These are phyloP conservation scores for Kurtzmaniella quercitrusa DNA, from an alignment of 1,139 yeast genomes.

Conservation along the genomic window DNA sequence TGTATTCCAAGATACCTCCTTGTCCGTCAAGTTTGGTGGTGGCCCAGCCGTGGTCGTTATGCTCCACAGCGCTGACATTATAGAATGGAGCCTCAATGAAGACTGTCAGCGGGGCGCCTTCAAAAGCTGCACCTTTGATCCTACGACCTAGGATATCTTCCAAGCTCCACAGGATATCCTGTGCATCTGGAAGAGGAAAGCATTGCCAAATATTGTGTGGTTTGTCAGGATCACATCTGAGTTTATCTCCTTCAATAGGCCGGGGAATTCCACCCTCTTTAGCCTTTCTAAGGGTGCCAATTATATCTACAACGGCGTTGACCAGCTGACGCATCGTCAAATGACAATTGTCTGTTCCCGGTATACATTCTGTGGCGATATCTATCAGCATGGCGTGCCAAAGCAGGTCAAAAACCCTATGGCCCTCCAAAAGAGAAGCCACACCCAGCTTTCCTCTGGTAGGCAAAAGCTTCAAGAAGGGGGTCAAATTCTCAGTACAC, in stretches of 20 bases:
- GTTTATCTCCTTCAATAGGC: conserved; percentile 63
- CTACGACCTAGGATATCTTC: conserved; percentile 65
- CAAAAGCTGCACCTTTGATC: conserved; percentile 61
- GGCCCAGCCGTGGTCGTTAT: conserved; percentile 4
- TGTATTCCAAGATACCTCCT: conserved; percentile 12
- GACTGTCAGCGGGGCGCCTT: conserved; percentile 41
- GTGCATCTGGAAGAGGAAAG: conserved; percentile 64
- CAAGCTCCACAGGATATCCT: conserved; percentile 50
- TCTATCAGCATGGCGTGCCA: conserved; percentile 96
- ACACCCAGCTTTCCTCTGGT: conserved; percentile 92
- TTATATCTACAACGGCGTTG: conserved; percentile 70
- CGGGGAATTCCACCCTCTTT: conserved; percentile 70
- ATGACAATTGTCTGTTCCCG: conserved; percentile 33
- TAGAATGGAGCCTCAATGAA: conserved; percentile 43
- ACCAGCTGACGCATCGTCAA: conserved; percentile 66
- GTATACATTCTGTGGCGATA: conserved; percentile 52
- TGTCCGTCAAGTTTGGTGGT: background rate
- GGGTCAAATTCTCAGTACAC: conserved; percentile 96
- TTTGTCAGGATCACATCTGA: conserved; percentile 68
- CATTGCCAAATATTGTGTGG: conserved; percentile 63
- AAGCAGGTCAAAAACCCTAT: conserved; percentile 84
- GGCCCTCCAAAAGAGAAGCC: conserved; percentile 87
- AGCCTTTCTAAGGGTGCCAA: conserved; percentile 56
- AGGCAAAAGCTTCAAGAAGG: conserved; percentile 84
- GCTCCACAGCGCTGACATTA: conserved; percentile 31